phyloP scores from a whole-genome alignment of 331 rosid species.

The Malus hybrid region DNA sequence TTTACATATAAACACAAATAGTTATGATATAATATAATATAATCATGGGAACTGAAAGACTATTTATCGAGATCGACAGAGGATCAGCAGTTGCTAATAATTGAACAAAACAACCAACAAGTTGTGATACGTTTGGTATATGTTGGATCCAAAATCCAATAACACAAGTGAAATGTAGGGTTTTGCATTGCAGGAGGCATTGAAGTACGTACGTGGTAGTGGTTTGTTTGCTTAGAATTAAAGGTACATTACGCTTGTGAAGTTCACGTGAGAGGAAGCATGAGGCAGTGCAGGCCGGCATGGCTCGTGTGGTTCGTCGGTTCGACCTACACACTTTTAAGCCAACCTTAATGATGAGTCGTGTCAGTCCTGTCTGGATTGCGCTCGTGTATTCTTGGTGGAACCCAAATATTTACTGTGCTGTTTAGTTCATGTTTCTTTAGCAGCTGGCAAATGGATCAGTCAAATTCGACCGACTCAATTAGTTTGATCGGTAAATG shows the following conservation, averaged over 20 bases:
- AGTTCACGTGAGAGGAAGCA: conserved; percentile 45
- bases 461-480: not conserved
- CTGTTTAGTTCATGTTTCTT: not conserved
- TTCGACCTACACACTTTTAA: conserved; percentile 11
- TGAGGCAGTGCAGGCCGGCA: conserved; percentile 10
- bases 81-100: not conserved
- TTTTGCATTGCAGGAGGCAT: not conserved
- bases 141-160: not conserved
- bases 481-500: too few relatives aligned
- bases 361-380: not conserved
- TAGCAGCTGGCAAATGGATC: not conserved
- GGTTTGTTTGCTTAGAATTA: not conserved
- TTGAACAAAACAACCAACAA: conserved; percentile 14
- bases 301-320: conserved; percentile 5
- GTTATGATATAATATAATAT: not conserved
- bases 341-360: not conserved
- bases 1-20: conserved; percentile 11
- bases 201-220: not conserved
- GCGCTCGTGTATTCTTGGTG: not conserved
- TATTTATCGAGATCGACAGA: conserved; percentile 8
- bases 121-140: conserved; percentile 2
- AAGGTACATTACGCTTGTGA: conserved; percentile 10
- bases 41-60: not conserved
- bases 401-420: not conserved
- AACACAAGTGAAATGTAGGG: not conserved